These are phyloP conservation scores for Karstenula rhodostoma DNA, from an alignment of 2,329 filamentous ascomycete genomes.

Conservation along the genomic window DNA sequence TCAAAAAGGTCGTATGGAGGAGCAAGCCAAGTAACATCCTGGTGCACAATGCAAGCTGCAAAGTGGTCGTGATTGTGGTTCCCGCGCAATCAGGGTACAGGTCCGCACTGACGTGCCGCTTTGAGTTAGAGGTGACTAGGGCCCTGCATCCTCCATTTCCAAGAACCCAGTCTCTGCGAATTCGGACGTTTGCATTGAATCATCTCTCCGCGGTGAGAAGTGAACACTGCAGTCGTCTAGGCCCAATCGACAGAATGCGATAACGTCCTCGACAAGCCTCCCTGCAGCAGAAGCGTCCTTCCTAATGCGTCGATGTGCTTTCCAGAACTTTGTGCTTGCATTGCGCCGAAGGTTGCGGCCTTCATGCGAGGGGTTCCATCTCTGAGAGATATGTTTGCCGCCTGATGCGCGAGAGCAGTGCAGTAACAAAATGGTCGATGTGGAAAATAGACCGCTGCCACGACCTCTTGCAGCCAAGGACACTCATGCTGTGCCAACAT, in stretches of 20 bases:
- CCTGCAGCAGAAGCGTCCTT: constrained; percentile 7
- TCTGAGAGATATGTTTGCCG: constrained; percentile 10
- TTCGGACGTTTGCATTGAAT: constrained; percentile 13
- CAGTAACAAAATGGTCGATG: background rate
- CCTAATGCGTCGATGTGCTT: constrained; percentile 8
- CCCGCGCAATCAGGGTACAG: constrained; percentile 26
- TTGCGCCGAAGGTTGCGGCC: constrained; percentile 5
- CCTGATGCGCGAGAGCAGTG: constrained; percentile 16
- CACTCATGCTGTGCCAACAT: constrained; percentile 18
- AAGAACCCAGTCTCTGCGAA: constrained; percentile 14
- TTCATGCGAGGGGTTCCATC: background rate
- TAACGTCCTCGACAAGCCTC: constrained; percentile 18
- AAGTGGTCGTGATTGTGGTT: constrained; percentile 9
- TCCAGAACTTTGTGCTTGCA: constrained; percentile 9
- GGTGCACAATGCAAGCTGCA: constrained; percentile 8
- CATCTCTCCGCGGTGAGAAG: constrained; percentile 18
- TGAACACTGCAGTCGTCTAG: constrained; percentile 9
- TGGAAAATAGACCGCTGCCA: background rate
- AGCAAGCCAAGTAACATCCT: constrained; percentile 18
- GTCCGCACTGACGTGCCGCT: constrained; percentile 19
- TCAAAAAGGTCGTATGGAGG: constrained; percentile 11
- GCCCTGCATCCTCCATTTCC: constrained; percentile 15
- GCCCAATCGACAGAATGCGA: constrained; percentile 27
- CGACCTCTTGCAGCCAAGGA: constrained; percentile 20
- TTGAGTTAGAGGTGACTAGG: constrained; percentile 23